Base-by-base conservation (phyloP, 768 basidiomycete genomes). In the Rhodosporidiobolus odoratus region DNA sequence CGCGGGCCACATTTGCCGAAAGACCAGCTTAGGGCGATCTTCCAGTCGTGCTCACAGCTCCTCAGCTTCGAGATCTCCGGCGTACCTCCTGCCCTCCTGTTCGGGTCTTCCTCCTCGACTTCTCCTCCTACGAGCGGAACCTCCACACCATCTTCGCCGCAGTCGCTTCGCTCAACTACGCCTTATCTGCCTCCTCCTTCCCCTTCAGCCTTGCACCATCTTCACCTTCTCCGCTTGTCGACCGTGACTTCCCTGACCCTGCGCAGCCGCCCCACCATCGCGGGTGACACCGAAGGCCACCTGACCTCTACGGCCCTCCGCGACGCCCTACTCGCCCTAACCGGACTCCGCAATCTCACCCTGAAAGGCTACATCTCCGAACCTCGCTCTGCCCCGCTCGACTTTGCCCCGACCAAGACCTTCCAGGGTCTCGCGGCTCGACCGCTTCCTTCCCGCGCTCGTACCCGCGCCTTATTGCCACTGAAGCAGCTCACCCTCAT, bases 171-270 rank as follows among this genome's bases (percentile, higher is more conserved):
- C n/a, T n/a, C n/a, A n/a, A n/a, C n/a, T n/a, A n/a, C n/a, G n/a
- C n/a, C n/a, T n/a, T n/a, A n/a, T n/a, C 15, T 3, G 16, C 54
- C 54, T 7, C 57, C 57, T 23, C 12, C 23, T 12, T 25, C 64
- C 9, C 41, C 27, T 12, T 45, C 64, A 2, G 59, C 69, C 1
- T 59, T 71, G 13, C 64, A 71, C 37, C 69, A 61, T 38, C 64
- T 71, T 0, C 69, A 71, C 59, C 69, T 62, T 19, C 60, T 71
- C 21, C 63, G 69, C n/a, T 54, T 71, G 8, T 66, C 64, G 17
- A 71, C 69, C 21, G 45, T 71, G 38, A 48, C 64, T 17, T 32
- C 16, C 25, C 43, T 71, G 3, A 40, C 45, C 0, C 59, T 71
- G 30, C 53, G 56, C 30, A 38, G 50, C 13, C 50, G 25, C 23